phyloP scores from a whole-genome alignment of 2,329 filamentous ascomycete species.

The Tolypocladium nubicola region DNA sequence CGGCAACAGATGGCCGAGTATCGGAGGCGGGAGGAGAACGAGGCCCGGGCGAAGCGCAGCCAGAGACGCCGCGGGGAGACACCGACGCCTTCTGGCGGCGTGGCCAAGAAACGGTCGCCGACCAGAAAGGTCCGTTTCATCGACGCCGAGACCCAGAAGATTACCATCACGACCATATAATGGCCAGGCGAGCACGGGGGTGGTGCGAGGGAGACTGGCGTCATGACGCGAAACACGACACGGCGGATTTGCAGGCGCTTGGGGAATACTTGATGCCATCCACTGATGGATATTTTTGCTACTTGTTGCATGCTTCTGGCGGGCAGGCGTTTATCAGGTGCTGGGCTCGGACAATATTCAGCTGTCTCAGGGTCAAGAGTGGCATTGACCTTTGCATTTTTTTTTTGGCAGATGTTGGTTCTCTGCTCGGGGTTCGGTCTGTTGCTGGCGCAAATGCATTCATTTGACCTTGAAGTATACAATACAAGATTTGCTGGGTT shows the following conservation, averaged over 20 bases:
- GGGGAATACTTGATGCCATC: background rate
- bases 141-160: slow-evolving; percentile 24
- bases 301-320: background rate
- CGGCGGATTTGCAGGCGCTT: background rate
- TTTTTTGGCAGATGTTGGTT: background rate
- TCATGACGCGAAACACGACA: background rate
- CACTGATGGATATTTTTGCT: background rate
- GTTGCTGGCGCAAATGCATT: background rate
- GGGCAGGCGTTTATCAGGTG: background rate
- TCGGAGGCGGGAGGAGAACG: slow-evolving; percentile 47
- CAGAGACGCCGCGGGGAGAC: slow-evolving; percentile 33
- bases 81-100: slow-evolving; percentile 10
- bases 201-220: background rate
- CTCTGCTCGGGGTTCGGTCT: background rate
- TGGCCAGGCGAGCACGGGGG: background rate
- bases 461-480: background rate
- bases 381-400: background rate
- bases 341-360: background rate
- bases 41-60: slow-evolving; percentile 46
- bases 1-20: slow-evolving; percentile 54
- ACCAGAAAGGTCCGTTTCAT: slow-evolving; percentile 28
- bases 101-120: slow-evolving; percentile 14
- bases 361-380: background rate
- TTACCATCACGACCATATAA: slow-evolving; percentile 20
- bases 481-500: background rate